Evolutionary conservation across 768 basidiomycete genomes (phyloP).

Genomic region (Naganishia kalamii): DNA sequence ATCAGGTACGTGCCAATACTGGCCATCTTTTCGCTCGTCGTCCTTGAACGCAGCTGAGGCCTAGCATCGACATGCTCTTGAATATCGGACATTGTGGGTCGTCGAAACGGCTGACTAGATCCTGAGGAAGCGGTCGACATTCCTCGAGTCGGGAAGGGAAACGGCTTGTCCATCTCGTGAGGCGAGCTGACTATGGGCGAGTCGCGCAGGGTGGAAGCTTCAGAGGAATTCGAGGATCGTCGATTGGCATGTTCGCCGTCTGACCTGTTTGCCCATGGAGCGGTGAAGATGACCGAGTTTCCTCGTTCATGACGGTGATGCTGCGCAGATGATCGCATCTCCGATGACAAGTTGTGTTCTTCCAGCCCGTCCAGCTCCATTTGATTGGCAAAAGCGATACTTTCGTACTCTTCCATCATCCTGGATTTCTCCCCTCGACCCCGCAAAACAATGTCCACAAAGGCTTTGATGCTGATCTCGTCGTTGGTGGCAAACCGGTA

Average conservation of each 20-base stretch:
- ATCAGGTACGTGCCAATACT: slow-evolving; percentile 35
- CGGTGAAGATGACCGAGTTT: neutral
- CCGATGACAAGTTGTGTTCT: neutral
- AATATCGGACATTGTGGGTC: neutral
- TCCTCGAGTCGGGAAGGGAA: slow-evolving; percentile 25
- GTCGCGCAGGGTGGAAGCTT: slow-evolving; percentile 10
- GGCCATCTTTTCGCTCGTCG: slow-evolving; percentile 3
- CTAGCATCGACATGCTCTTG: neutral
- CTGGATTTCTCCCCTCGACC: neutral
- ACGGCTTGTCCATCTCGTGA: slow-evolving; percentile 10
- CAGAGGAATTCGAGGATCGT: slow-evolving; percentile 2
- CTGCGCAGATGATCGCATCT: neutral
- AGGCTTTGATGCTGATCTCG: neutral
- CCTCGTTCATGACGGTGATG: neutral
- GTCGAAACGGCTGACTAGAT: neutral
- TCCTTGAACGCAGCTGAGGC: neutral
- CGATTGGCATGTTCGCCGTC: neutral
- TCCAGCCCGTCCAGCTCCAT: slow-evolving; percentile 9
- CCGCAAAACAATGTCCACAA: neutral
- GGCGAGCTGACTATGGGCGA: slow-evolving; percentile 3
- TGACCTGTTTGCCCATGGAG: neutral
- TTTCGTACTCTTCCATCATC: neutral
- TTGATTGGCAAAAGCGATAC: neutral
- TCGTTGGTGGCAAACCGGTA: slow-evolving; percentile 7
- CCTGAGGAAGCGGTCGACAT: slow-evolving; percentile 14